A percentile compares a stretch with the other conserved stretches of the same genome.
phyloP scores from a whole-genome alignment of 31 red algal genomes.

The Porphyra umbilicalis region DNA sequence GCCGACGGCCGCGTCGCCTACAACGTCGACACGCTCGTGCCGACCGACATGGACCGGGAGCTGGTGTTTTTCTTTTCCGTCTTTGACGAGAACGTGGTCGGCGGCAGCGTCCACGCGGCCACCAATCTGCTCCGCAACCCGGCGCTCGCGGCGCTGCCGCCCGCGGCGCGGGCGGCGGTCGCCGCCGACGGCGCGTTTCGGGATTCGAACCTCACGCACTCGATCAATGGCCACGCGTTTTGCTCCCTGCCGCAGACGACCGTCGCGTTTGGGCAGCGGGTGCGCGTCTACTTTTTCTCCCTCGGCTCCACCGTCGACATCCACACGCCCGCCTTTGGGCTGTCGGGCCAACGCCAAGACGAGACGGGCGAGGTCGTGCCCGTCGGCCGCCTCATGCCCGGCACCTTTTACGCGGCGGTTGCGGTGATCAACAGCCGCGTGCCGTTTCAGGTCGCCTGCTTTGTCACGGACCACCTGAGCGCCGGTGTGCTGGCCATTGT shows the following conservation, averaged over 20 bases:
- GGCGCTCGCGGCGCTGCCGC: neutral
- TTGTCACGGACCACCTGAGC: slow-evolving; percentile 17
- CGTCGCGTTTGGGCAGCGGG: slow-evolving; percentile 2
- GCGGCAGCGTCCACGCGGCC: slow-evolving; percentile 14
- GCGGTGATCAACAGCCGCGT: neutral
- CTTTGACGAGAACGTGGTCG: slow-evolving; percentile 24
- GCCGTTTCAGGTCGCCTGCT: slow-evolving; percentile 13
- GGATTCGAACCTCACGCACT: slow-evolving; percentile 36
- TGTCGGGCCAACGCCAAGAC: slow-evolving; percentile 15
- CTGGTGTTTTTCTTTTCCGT: slow-evolving; percentile 27
- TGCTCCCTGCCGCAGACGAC: slow-evolving; percentile 25
- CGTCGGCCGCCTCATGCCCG: slow-evolving; percentile 12
- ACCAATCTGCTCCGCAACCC: slow-evolving; percentile 13
- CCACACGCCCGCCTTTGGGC: slow-evolving; percentile 31
- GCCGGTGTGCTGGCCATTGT: slow-evolving; percentile 7
- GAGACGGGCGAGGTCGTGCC: slow-evolving; percentile 7
- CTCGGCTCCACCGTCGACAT: slow-evolving; percentile 34
- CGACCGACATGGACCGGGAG: slow-evolving; percentile 8
- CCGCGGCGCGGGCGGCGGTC: neutral
- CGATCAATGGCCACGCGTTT: slow-evolving; percentile 27
- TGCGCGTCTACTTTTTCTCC: slow-evolving; percentile 25
- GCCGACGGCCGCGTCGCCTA: neutral
- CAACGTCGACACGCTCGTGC: slow-evolving; percentile 16
- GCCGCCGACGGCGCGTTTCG: slow-evolving; percentile 20
- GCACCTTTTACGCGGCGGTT: slow-evolving; percentile 21